These are phyloP conservation scores for Clarireedia sp. DNA, from an alignment of 2,329 filamentous ascomycete species.

Conservation along the genomic window DNA sequence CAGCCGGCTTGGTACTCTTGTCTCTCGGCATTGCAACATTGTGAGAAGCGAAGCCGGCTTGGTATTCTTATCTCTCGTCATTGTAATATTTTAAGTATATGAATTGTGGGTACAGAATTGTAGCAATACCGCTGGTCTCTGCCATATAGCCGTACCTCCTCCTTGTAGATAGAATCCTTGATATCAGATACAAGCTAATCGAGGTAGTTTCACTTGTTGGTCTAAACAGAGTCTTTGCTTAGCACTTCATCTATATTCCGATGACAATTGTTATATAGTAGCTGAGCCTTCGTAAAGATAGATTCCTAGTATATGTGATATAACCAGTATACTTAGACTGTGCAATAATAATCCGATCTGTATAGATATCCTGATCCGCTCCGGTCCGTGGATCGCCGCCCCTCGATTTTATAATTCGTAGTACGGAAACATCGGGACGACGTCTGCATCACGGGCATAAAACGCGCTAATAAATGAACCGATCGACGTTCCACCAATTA, in stretches of 20 bases:
- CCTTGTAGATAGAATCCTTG: background rate
- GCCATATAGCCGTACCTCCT: background rate
- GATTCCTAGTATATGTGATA: background rate
- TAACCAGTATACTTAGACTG: no score
- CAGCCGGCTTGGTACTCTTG: background rate
- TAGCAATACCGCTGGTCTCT: background rate
- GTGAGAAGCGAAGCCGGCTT: no score
- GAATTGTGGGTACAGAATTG: background rate
- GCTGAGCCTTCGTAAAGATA: background rate
- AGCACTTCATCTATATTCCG: background rate
- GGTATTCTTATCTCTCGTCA: background rate
- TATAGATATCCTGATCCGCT: no score
- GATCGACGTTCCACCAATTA: conserved; percentile 93
- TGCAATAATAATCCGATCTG: no score
- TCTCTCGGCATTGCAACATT: no score
- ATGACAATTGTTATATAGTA: background rate
- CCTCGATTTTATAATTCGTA: no score
- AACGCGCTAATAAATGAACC: conserved; percentile 91
- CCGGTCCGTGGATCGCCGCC: no score
- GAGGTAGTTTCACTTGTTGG: background rate
- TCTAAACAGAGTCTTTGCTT: background rate
- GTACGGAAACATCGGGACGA: conserved; percentile 97
- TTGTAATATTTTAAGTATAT: background rate
- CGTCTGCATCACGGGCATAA: conserved; percentile 91
- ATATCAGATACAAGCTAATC: background rate